Base-by-base conservation (phyloP, 495 filamentous ascomycete species). In the Chaetomidium leptoderma region DNA sequence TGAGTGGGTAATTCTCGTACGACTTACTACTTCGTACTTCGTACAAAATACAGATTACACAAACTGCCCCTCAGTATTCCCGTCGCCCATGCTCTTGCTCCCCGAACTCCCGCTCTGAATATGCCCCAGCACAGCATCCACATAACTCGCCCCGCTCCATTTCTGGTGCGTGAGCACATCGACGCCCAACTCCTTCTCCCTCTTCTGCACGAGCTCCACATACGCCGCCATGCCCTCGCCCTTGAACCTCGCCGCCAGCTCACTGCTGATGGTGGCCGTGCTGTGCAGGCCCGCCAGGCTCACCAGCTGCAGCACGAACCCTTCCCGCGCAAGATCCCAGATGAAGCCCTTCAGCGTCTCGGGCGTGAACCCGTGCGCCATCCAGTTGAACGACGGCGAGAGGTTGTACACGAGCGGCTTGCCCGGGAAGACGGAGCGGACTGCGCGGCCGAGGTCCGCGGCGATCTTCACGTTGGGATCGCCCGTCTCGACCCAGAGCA, bases 91-190 rank as follows among this genome's bases (percentile, higher is more conserved):
- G 68, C 87, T 87, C 78, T 83, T 90, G 67, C 80, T 89, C 47
- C 82, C 80, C 60, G 84, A 88, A 70, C 89, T 96, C 13, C 93
- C 92, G 65, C 89, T 96, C 74, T 95, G 90, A 59, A 97, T 92
- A 2, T 88, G 84, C 2, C 92, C 92, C 32, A 98, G 65, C 33
- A 98, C 93, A 3, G 91, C 92, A 74, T 98, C 93, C 57, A 97
- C 86, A 67, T 96, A 96, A 17, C 76, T 77, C 0, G 93, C 93
- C 11, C 93, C 93, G 64, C 91, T 96, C 92, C 93, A 98, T 66
- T 95, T 96, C 78, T 98, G 93, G 71, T 98, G 93, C 32, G 92
- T 98, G 56, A 98, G 77, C 16, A 98, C 93, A 67, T 98, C 93
- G 21, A 91, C 90, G 14, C 90, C 91, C 7, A 93, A 70, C 57